Conservation (phyloP, 345 rosid species). For the Citropsis articulata region DNA sequence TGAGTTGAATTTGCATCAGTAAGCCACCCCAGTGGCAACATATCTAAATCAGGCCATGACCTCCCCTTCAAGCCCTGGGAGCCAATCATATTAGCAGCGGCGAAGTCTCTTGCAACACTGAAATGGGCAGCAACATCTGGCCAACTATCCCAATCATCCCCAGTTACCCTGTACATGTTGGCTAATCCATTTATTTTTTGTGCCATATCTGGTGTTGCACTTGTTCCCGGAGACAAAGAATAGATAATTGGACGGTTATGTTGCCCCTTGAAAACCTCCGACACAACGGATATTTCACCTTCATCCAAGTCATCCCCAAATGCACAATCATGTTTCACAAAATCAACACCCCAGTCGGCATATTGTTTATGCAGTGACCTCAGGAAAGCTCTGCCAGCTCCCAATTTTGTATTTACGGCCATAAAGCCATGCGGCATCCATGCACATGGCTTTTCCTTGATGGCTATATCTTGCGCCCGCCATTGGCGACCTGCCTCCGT, state of each 20-base stretch:
- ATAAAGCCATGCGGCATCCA: slow-evolving; percentile 92
- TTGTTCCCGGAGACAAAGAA: slow-evolving; percentile 87
- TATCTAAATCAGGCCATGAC: slow-evolving; percentile 93
- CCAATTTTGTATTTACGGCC: slow-evolving; percentile 65
- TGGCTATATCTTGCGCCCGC: no score
- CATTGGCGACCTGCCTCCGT: no score
- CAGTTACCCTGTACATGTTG: slow-evolving; percentile 83
- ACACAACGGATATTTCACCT: slow-evolving; percentile 65
- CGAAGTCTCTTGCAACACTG: slow-evolving; percentile 64
- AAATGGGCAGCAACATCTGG: slow-evolving; percentile 72
- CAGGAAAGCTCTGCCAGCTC: slow-evolving; percentile 75
- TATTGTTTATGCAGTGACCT: slow-evolving; percentile 76
- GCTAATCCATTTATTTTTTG: slow-evolving; percentile 55
- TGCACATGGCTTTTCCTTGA: slow-evolving; percentile 54
- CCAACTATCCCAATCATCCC: slow-evolving; percentile 95
- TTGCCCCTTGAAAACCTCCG: slow-evolving; percentile 67
- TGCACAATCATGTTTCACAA: slow-evolving; percentile 62
- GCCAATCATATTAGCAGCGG: slow-evolving; percentile 64
- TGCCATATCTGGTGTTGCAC: slow-evolving; percentile 72
- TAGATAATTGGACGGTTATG: slow-evolving; percentile 65
- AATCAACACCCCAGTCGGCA: slow-evolving; percentile 90
- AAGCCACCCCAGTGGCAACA: slow-evolving; percentile 91
- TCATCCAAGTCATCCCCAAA: slow-evolving; percentile 77
- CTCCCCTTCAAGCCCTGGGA: slow-evolving; percentile 57
- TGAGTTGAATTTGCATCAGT: slow-evolving; percentile 64